Base-by-base conservation (phyloP, 2,329 filamentous ascomycete species). In the Metarhizium robertsii region DNA sequence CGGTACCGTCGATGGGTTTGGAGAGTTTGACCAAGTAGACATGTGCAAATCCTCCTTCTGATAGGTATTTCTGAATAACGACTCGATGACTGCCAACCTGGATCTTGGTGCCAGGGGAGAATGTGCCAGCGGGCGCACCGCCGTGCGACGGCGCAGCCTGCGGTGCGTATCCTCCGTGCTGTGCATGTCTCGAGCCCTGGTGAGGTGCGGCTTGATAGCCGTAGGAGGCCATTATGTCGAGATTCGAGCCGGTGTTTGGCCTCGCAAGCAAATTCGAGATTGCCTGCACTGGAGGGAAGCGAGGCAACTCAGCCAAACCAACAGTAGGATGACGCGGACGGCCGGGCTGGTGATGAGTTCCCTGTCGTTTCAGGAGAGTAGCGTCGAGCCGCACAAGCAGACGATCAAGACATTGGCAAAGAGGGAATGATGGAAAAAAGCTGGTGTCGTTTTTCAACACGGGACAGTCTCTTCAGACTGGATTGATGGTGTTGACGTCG, bases 11-110 rank as follows among this genome's bases (percentile, higher is more conserved):
- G 66, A 92, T 77, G 55, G 89, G 80, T 62, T 86, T 81, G 38
- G 90, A 85, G 58, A 97, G 77, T 70, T 88, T 90, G 68, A 97
- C 94, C 52, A 97, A 86, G 74, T 99, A 99, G 66, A 99, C 94
- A 72, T 99, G 94, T 64, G 94, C 94, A 68, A 99, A 99, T 45
- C 94, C 94, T 62, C 94, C 94, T 75, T 99, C 94, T 60, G 94
- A 97, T 51, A 99, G 86, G 73, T 99, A 99, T 71, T 92, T 94
- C 68, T 96, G 91, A 63, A 99, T 95, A 53, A 95, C 82, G 58
- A 97, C 92, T 61, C 91, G 86, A 71, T 99, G 94, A 69, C 81
- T 84, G 68, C 94, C 94, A 55, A 96, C 90, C 69, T 96, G 92
- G 66, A 99, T 95, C 78, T 97, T 96, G 60, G 94, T 99, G 47